These are phyloP conservation scores for Trichaptum fuscoviolaceum DNA, from an alignment of 768 basidiomycete genomes.

Conservation along the genomic window DNA sequence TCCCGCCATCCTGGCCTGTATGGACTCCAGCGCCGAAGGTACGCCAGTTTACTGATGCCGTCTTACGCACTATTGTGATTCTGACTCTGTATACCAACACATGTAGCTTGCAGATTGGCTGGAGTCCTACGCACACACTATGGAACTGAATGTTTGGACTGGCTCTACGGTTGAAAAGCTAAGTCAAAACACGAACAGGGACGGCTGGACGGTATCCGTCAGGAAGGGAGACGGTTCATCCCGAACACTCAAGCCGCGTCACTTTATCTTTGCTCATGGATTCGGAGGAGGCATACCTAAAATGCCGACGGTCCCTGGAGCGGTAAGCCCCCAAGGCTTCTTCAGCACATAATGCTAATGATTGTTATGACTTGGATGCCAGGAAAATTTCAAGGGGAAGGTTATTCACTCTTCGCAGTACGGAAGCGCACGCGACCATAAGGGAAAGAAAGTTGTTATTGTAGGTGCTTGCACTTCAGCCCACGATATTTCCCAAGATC, in stretches of 20 bases:
- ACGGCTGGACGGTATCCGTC: conserved; percentile 43
- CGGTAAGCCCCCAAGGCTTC: background rate
- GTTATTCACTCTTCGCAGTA: conserved; percentile 26
- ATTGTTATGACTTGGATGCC: background rate
- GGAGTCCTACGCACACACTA: conserved; percentile 24
- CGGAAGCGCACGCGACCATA: conserved; percentile 19
- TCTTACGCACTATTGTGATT: background rate
- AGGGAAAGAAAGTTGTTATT: conserved; percentile 32
- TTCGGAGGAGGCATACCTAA: conserved; percentile 27
- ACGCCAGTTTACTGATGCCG: background rate
- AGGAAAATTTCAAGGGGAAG: conserved; percentile 26
- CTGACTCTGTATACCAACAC: background rate
- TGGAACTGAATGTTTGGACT: conserved; percentile 29
- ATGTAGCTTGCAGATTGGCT: conserved; percentile 27
- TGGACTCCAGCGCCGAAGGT: conserved; percentile 22
- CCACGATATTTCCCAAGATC: conserved; percentile 27
- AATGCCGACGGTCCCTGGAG: conserved; percentile 18
- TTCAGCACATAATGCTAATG: background rate
- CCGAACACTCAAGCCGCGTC: conserved; percentile 28
- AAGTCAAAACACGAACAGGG: conserved; percentile 19
- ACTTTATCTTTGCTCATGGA: conserved; percentile 26
- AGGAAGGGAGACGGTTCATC: conserved; percentile 27
- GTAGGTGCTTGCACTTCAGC: conserved; percentile 28
- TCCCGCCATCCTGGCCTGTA: conserved; percentile 23
- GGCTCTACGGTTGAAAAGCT: conserved; percentile 3